Conservation (phyloP, 164 flowering plant genomes). For the Chimonanthus salicifolius region DNA sequence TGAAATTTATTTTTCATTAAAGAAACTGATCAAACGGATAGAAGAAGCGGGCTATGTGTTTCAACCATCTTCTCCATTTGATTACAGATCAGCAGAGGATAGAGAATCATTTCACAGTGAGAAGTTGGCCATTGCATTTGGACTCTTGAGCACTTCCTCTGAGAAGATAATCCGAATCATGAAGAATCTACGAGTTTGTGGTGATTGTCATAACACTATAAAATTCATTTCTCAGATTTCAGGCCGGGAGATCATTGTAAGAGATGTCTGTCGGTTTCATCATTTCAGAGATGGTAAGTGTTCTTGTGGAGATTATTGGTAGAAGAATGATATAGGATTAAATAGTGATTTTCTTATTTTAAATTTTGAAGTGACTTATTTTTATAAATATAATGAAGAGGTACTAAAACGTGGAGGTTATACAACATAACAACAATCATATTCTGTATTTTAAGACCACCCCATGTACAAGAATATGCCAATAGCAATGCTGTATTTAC, state of each 20-base stretch:
- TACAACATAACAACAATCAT: too few species aligned
- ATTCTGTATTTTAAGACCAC: too few species aligned
- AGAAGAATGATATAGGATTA: too few species aligned
- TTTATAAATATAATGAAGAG: too few species aligned
- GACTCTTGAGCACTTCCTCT: constrained; percentile 8
- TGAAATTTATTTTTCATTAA: constrained; percentile 8
- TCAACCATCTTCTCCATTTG: constrained; percentile 1
- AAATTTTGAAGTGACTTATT: too few species aligned
- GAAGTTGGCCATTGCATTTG: constrained; percentile 14
- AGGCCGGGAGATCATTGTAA: constrained; percentile 11
- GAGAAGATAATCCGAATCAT: constrained; percentile 10
- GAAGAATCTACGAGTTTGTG: constrained; percentile 11
- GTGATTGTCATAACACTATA: constrained; percentile 11
- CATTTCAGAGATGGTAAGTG: neutral
- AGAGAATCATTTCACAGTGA: constrained; percentile 9
- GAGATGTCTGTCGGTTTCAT: constrained; percentile 16
- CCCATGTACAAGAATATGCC: too few species aligned
- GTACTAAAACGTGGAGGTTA: too few species aligned
- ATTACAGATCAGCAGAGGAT: neutral
- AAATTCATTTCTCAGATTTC: constrained; percentile 11
- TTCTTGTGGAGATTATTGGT: constrained; percentile 16
- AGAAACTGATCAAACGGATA: constrained; percentile 9
- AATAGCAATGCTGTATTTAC: too few species aligned
- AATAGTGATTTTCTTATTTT: too few species aligned
- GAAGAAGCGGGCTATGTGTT: constrained; percentile 2